Percentiles rank a stretch among this genome's conserved stretches.
phyloP scores from a whole-genome alignment of 495 filamentous ascomycete genomes.

The Neurospora terricola region DNA sequence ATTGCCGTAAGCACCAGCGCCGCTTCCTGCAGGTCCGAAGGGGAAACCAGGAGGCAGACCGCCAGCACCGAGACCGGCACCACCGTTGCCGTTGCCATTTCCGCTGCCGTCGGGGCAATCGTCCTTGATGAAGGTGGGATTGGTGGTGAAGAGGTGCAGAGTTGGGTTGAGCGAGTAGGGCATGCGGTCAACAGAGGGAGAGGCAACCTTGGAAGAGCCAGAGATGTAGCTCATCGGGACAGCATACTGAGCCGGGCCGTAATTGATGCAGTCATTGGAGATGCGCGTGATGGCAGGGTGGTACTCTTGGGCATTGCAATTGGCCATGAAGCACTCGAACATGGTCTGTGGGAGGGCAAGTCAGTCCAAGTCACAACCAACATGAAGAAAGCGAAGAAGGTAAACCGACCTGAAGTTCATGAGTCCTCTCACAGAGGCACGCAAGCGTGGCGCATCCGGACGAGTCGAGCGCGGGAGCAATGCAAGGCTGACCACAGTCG shows the following conservation, averaged over 20 bases:
- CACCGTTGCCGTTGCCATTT: neutral
- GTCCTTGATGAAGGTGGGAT: neutral
- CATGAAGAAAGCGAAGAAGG: neutral
- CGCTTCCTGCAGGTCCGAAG: neutral
- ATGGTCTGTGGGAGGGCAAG: slow-evolving; percentile 8
- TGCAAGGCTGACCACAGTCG: slow-evolving; percentile 7
- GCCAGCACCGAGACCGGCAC: neutral
- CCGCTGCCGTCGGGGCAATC: neutral
- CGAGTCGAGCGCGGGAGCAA: neutral
- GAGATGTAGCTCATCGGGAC: slow-evolving; percentile 17
- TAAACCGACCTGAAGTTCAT: slow-evolving; percentile 9
- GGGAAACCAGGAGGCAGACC: neutral
- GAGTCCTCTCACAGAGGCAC: slow-evolving; percentile 9
- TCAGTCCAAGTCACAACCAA: neutral
- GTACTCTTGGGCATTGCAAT: slow-evolving; percentile 16
- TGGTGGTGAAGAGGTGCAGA: neutral
- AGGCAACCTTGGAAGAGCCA: slow-evolving; percentile 10
- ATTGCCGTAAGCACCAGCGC: neutral
- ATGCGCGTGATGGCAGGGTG: slow-evolving; percentile 9
- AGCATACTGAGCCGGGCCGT: slow-evolving; percentile 26
- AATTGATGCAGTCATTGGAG: slow-evolving; percentile 28
- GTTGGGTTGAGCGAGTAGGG: neutral
- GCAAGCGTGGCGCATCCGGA: slow-evolving; percentile 1
- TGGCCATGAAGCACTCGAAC: slow-evolving; percentile 15
- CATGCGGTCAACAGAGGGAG: neutral